Evolutionary conservation across 441 rosid species (phyloP), one percentile per base, ranked within the genome.

Genomic region (Mallotus japonicus): DNA sequence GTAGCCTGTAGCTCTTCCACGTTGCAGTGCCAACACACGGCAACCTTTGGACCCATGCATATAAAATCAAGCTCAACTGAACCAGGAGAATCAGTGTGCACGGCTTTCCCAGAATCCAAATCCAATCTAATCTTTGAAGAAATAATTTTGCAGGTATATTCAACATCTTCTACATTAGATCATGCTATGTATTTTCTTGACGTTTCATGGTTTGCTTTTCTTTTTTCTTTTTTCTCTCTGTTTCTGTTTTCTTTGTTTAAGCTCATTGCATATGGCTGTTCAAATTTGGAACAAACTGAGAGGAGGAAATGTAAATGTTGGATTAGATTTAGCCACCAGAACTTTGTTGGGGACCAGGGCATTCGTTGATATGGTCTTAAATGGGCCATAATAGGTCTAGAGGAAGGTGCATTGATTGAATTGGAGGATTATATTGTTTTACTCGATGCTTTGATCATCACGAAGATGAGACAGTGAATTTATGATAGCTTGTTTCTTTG

Each of bases 41-140:
- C 74, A 50, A 19, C 20, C 66, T 47, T 28, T 6, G 3, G 44
- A 49, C 7, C 13, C 74, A 32, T 71, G 67, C 59, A 71, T 12
- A 47, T 28, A 24, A 44, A 34, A 60, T 14, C 58, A 14, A 8
- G 6, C 16, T 37, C 12, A 70, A 57, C 51, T 71, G 47, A 70
- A 60, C 15, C 46, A 11, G 16, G 9, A 13, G 53, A 46, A 14
- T 7, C n/a, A 40, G 10, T 2, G 19, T 6, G n/a, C 14, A 19
- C 15, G 2, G 28, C 15, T 62, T 60, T 32, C 37, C 74, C 74
- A 71, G 40, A 71, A 49, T 71, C 67, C 59, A 68, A 12, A 69
- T 20, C 60, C n/a, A 50, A 59, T 61, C 56, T 61, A 37, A 40
- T 70, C 65, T 28, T 9, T 32, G 42, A 50, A 62, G 14, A 71